A percentile compares a stretch with the other conserved stretches of the same genome.
These are phyloP conservation scores for Trichoderma citrinoviride DNA, from an alignment of 2,329 filamentous ascomycete species.

Conservation along the genomic window DNA sequence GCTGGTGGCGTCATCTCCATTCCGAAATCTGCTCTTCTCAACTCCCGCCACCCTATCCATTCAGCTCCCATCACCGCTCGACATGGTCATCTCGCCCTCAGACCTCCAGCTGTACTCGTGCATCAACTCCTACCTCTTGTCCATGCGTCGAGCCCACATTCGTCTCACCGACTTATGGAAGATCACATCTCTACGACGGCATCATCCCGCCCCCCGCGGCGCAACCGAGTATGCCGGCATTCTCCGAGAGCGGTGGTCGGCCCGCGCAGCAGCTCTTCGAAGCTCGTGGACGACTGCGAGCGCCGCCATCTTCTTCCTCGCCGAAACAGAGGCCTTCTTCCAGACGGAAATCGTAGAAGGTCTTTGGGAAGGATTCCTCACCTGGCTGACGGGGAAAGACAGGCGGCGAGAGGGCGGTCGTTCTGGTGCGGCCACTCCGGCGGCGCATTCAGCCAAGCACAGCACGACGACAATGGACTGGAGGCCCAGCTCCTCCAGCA, in stretches of 20 bases:
- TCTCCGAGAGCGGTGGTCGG: conserved; percentile 62
- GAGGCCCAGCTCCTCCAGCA: conserved; percentile 13
- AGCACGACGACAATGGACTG: conserved; percentile 8
- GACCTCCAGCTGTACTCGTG: conserved; percentile 78
- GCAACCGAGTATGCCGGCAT: conserved; percentile 59
- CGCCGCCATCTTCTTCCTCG: conserved; percentile 83
- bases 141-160: conserved; percentile 81
- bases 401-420: conserved; percentile 29
- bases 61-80: conserved; percentile 73
- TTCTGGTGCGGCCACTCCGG: conserved; percentile 30
- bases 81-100: conserved; percentile 76
- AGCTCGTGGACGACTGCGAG: conserved; percentile 88
- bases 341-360: conserved; percentile 84
- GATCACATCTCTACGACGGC: conserved; percentile 71
- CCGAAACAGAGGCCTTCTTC: conserved; percentile 82
- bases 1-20: conserved; percentile 54
- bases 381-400: conserved; percentile 62
- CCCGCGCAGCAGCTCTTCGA: conserved; percentile 66
- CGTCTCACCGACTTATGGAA: conserved; percentile 85
- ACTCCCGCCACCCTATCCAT: conserved; percentile 67
- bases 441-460: conserved; percentile 8
- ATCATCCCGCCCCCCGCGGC: conserved; percentile 67
- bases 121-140: conserved; percentile 85
- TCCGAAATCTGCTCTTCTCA: conserved; percentile 79
- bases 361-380: conserved; percentile 75